phyloP scores from a whole-genome alignment of 768 basidiomycete genomes.

The Kwoniella botswanensis region DNA sequence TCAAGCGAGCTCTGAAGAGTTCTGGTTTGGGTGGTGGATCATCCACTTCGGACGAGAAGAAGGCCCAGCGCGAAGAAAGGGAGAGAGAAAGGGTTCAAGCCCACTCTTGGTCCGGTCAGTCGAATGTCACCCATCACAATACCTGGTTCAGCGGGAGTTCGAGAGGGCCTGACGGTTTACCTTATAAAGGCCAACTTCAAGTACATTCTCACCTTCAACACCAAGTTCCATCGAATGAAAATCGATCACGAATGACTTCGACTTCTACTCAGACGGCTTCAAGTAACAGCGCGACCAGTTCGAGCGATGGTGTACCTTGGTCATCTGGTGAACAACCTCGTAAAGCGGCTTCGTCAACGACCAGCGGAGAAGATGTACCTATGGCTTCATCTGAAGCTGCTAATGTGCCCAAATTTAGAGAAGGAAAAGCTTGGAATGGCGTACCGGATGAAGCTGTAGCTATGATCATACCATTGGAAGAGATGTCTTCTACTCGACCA shows the following conservation, averaged over 20 bases:
- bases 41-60: conserved; percentile 37
- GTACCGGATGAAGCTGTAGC: conserved; percentile 57
- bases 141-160: conserved; percentile 17
- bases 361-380: conserved; percentile 13
- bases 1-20: conserved; percentile 48
- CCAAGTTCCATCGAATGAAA: background rate
- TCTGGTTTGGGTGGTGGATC: conserved; percentile 14
- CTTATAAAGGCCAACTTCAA: conserved; percentile 7
- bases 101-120: conserved; percentile 50
- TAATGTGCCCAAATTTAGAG: conserved; percentile 15
- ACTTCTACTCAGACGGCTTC: conserved; percentile 15
- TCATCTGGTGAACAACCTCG: conserved; percentile 14
- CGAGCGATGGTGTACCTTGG: conserved; percentile 24
- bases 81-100: conserved; percentile 49
- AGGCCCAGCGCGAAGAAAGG: conserved; percentile 42
- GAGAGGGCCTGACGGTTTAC: conserved; percentile 13
- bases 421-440: conserved; percentile 54
- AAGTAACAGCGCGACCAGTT: conserved; percentile 14
- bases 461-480: conserved; percentile 53
- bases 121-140: conserved; percentile 14
- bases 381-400: background rate
- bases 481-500: conserved; percentile 8
- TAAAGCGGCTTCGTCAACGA: conserved; percentile 12
- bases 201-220: background rate
- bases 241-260: conserved; percentile 1